A percentile compares a stretch with the other conserved stretches of the same genome.
phyloP scores from a whole-genome alignment of 306 rosid species.

The Lupinus albus region DNA sequence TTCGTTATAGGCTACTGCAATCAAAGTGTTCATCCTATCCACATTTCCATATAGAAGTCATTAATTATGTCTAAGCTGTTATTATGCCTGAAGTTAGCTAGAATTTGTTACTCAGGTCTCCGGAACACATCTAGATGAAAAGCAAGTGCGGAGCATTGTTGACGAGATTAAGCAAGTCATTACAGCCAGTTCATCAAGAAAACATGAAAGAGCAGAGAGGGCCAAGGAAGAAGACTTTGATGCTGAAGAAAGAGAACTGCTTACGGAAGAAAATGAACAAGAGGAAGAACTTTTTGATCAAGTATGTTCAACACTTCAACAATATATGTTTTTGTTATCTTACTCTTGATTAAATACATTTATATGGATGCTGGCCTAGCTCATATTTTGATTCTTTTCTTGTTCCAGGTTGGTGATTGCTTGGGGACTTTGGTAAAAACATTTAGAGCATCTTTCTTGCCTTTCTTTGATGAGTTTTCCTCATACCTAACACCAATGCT shows the following conservation, averaged over 20 bases:
- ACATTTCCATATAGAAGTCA: constrained; percentile 4
- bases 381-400: constrained; percentile 33
- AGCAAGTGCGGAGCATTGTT: constrained; percentile 84
- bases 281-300: constrained; percentile 98
- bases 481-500: constrained; percentile 92
- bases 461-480: constrained; percentile 88
- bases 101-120: constrained; percentile 58
- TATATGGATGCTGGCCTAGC: constrained; percentile 10
- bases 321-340: constrained; percentile 22
- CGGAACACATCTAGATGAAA: constrained; percentile 78
- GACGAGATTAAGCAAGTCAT: constrained; percentile 90
- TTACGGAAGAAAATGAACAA: constrained; percentile 86
- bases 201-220: constrained; percentile 86
- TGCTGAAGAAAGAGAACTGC: constrained; percentile 87
- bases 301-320: constrained; percentile 48
- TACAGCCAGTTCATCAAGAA: constrained; percentile 89
- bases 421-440: constrained; percentile 85
- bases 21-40: not conserved
- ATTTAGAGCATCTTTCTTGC: constrained; percentile 85
- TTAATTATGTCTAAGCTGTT: constrained; percentile 21
- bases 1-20: not conserved
- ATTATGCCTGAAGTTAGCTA: constrained; percentile 29
- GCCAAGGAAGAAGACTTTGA: constrained; percentile 96
- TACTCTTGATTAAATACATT: constrained; percentile 21
- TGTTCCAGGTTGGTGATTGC: constrained; percentile 81